These are phyloP conservation scores for Arachis stenosperma DNA, from an alignment of 306 rosid genomes.

Conservation along the genomic window DNA sequence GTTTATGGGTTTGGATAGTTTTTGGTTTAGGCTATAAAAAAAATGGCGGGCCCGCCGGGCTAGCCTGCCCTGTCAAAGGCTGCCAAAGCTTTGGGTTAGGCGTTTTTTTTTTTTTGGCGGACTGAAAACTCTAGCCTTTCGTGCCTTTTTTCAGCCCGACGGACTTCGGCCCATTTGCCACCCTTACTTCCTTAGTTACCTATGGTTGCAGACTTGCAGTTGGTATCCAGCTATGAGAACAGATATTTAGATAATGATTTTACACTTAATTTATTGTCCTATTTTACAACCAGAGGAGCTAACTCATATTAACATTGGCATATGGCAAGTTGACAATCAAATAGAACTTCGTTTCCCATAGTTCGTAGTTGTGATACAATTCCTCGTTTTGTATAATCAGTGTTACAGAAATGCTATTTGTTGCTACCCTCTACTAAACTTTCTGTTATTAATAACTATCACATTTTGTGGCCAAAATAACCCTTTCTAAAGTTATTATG, in stretches of 20 bases:
- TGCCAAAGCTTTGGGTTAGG: too few relatives aligned
- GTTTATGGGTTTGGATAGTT: too few relatives aligned
- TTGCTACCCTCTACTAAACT: neutral
- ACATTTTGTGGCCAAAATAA: slow-evolving; percentile 24
- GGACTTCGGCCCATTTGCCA: too few relatives aligned
- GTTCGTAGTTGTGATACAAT: slow-evolving; percentile 22
- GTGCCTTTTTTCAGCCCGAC: too few relatives aligned
- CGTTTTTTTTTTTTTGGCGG: too few relatives aligned
- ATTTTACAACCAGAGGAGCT: slow-evolving; percentile 2
- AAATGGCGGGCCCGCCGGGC: too few relatives aligned
- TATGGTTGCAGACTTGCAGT: slow-evolving; percentile 21
- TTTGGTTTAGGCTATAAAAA: too few relatives aligned
- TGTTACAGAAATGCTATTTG: slow-evolving; percentile 16
- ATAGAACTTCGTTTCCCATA: neutral
- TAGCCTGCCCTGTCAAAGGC: too few relatives aligned
- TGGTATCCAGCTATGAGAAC: slow-evolving; percentile 13
- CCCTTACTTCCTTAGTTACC: neutral
- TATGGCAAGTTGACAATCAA: neutral
- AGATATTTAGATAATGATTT: slow-evolving; percentile 20
- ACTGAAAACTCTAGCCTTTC: too few relatives aligned
- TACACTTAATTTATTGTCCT: neutral
- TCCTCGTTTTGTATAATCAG: neutral
- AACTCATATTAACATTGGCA: slow-evolving; percentile 7
- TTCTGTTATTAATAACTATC: slow-evolving; percentile 7
- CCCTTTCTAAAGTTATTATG: neutral